A percentile compares a stretch with the other conserved stretches of the same genome.
phyloP scores from a whole-genome alignment of 805 yeast species.

The Lachancea nothofagi region DNA sequence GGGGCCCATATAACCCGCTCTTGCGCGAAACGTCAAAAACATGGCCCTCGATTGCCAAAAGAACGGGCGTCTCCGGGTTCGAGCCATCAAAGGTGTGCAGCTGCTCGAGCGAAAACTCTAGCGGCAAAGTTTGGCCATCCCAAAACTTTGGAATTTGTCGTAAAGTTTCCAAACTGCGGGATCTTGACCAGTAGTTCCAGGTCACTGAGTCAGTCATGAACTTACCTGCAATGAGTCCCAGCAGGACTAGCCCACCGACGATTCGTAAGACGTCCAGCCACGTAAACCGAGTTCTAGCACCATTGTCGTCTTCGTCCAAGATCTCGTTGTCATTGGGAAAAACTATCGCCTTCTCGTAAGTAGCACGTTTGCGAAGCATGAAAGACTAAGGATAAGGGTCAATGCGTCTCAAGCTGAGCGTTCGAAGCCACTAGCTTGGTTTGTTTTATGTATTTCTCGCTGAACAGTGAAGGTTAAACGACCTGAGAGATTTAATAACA shows the following conservation, averaged over 20 bases:
- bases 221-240: conserved; percentile 11
- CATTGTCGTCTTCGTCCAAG: conserved; percentile 5
- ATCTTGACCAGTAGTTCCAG: not conserved
- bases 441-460: no score
- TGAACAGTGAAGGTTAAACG: no score
- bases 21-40: conserved; percentile 24
- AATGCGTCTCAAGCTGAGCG: no score
- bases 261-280: conserved; percentile 17
- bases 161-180: not conserved
- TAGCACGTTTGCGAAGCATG: conserved; percentile 2
- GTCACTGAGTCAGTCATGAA: conserved; percentile 10
- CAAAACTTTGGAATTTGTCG: conserved; percentile 12
- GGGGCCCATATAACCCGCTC: conserved; percentile 20
- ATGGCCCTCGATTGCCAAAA: conserved; percentile 21
- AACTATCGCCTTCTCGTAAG: conserved; percentile 10
- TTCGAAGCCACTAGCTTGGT: no score
- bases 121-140: conserved; percentile 11
- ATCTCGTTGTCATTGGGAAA: not conserved
- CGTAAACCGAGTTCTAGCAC: conserved; percentile 11
- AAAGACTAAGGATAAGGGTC: no score
- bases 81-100: conserved; percentile 9
- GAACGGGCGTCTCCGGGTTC: conserved; percentile 6
- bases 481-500: no score
- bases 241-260: conserved; percentile 14
- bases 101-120: conserved; percentile 6